These are phyloP conservation scores for Gastrolobium villosum DNA, from an alignment of 306 rosid species.

Conservation along the genomic window DNA sequence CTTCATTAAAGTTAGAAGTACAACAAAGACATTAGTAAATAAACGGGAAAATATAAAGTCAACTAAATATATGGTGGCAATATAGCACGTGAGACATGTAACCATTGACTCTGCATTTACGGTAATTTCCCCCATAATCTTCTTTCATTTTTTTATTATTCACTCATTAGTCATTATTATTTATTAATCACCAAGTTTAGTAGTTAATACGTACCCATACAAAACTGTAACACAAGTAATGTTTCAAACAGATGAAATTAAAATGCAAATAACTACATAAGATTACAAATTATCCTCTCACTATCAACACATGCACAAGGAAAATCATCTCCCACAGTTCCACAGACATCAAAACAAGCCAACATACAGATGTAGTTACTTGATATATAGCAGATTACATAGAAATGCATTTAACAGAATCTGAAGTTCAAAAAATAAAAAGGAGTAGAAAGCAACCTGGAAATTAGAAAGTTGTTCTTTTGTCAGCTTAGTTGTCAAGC, in stretches of 20 bases:
- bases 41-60: not conserved
- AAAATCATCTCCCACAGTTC: slow-evolving; percentile 16
- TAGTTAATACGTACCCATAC: not conserved
- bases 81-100: not conserved
- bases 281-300: not conserved
- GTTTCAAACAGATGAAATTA: slow-evolving; percentile 4
- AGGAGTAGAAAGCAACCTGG: slow-evolving; percentile 59
- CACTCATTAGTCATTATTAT: not conserved
- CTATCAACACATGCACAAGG: slow-evolving; percentile 1
- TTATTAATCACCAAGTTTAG: slow-evolving; percentile 26
- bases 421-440: slow-evolving; percentile 7
- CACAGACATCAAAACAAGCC: slow-evolving; percentile 5
- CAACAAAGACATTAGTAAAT: slow-evolving; percentile 26
- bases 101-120: slow-evolving; percentile 15
- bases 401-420: not conserved
- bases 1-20: slow-evolving; percentile 8
- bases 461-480: slow-evolving; percentile 80
- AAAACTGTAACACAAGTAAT: not conserved
- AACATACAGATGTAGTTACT: not conserved
- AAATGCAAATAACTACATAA: not conserved
- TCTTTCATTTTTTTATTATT: not conserved
- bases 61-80: not conserved
- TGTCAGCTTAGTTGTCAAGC: slow-evolving; percentile 65
- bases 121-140: not conserved
- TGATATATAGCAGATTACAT: slow-evolving; percentile 14